phyloP scores from a whole-genome alignment of 2,329 filamentous ascomycete genomes.

The Diaporthe capsici region DNA sequence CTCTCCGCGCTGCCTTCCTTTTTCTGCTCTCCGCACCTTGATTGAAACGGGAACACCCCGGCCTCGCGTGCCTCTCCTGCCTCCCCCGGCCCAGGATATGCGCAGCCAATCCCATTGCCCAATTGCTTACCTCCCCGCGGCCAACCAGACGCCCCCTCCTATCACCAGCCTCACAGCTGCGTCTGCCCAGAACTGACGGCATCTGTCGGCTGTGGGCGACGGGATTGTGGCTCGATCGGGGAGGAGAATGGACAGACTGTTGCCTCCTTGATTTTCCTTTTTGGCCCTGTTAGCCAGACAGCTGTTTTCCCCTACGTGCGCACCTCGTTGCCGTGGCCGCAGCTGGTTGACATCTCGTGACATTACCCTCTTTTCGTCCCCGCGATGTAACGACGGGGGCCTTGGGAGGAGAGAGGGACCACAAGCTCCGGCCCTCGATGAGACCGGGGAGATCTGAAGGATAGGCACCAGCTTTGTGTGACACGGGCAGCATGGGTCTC shows the following conservation, averaged over 20 bases:
- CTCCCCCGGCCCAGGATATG: not conserved
- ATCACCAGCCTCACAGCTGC: slow-evolving; percentile 14
- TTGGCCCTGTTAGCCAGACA: not conserved
- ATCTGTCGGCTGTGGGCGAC: not conserved
- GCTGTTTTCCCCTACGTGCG: not conserved
- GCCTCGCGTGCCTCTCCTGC: not conserved
- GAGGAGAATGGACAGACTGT: not conserved
- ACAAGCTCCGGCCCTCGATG: slow-evolving; percentile 2
- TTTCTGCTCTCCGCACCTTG: slow-evolving; percentile 14
- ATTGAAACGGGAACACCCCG: slow-evolving; percentile 22
- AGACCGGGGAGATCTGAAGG: slow-evolving; percentile 1
- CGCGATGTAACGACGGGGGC: slow-evolving; percentile 19
- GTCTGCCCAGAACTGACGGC: slow-evolving; percentile 25
- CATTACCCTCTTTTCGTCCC: slow-evolving; percentile 7
- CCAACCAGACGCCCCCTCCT: not conserved
- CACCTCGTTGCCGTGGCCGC: not conserved
- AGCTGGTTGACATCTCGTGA: slow-evolving; percentile 22
- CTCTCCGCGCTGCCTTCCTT: slow-evolving; percentile 21
- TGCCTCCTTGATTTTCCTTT: not conserved
- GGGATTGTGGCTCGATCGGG: not conserved
- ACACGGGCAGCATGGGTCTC: slow-evolving; percentile 13
- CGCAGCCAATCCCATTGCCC: slow-evolving; percentile 14
- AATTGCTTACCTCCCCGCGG: not conserved
- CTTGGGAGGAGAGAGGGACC: not conserved
- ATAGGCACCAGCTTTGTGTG: slow-evolving; percentile 18